Evolutionary conservation across 352 stramenopile genomes (phyloP).

Genomic region (Phytopythium aichiense): DNA sequence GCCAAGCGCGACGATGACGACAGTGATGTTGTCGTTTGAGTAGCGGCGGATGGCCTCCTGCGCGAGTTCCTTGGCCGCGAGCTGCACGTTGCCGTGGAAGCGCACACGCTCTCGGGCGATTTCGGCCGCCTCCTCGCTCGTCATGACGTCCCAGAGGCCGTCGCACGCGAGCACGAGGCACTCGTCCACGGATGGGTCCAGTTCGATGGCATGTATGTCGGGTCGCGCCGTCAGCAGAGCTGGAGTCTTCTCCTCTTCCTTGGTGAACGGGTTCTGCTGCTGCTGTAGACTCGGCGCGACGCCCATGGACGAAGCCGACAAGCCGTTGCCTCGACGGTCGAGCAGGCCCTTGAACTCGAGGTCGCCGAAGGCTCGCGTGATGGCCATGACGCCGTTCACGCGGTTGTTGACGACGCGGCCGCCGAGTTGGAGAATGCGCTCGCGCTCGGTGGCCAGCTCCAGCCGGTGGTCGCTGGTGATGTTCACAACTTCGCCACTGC

Average conservation of each 20-base stretch:
- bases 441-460: constrained; percentile 36
- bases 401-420: constrained; percentile 76
- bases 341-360: constrained; percentile 76
- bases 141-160: constrained; percentile 82
- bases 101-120: constrained; percentile 50
- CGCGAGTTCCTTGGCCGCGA: constrained; percentile 65
- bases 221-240: constrained; percentile 48
- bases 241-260: constrained; percentile 49
- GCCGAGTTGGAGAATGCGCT: constrained; percentile 49
- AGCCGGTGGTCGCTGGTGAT: constrained; percentile 74
- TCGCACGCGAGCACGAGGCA: constrained; percentile 82
- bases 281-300: constrained; percentile 30
- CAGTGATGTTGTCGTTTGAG: constrained; percentile 81
- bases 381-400: constrained; percentile 82
- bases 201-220: constrained; percentile 36
- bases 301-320: constrained; percentile 10
- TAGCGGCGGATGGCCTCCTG: constrained; percentile 69
- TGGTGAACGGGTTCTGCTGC: constrained; percentile 10
- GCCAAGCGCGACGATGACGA: constrained; percentile 32
- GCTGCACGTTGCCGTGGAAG: constrained; percentile 46
- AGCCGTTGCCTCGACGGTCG: constrained; percentile 7
- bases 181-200: constrained; percentile 35
- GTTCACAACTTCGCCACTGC: constrained; percentile 31
- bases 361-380: constrained; percentile 81
- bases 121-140: constrained; percentile 49